Base-by-base conservation (phyloP, 306 rosid species). In the Mucuna pruriens region DNA sequence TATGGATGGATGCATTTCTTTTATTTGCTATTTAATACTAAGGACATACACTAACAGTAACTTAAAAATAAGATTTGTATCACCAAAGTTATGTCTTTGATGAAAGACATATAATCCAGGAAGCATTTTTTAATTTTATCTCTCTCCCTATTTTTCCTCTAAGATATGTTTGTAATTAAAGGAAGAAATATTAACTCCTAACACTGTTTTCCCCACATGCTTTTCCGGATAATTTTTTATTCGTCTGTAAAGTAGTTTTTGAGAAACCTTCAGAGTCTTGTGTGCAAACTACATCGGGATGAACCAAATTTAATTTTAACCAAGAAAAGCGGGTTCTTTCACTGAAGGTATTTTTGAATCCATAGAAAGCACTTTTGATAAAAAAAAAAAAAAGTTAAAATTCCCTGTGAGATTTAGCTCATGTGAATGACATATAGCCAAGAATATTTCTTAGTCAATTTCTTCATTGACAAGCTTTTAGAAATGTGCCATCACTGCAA, bases 391-490 rank as follows among this genome's bases (percentile, higher is more conserved):
- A 83, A 49, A 72, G 80, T 80, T 76, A 25, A 65, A 80, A 76
- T 70, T 67, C 71, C 7, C 7, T 19, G 6, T 48, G 69, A 48
- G 36, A 49, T 45, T 34, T 23, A 64, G 85, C 81, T 72, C 74
- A 77, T 77, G 84, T 57, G 64, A 79, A 65, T 77, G 74, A 20
- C 12, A 71, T 52, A 34, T 7, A 17, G 29, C 66, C 20, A 69
- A 60, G 55, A 80, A 68, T 62, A 60, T 58, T 66, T 77, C 36
- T 66, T 48, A 38, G 80, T 44, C 84, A 82, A 51, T 78, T 74
- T 68, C 86, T 82, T 74, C 86, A 15, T 67, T 73, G 31, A 66
- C 78, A 85, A 82, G 81, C 62, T 77, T 23, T 66, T 26, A 66
- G 39, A 73, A 36, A 77, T 57, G 66, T 84, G 78, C 71, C 48